A percentile compares a stretch with the other conserved stretches of the same genome.
phyloP scores from a whole-genome alignment of 805 yeast species.

The Candida oleophila region DNA sequence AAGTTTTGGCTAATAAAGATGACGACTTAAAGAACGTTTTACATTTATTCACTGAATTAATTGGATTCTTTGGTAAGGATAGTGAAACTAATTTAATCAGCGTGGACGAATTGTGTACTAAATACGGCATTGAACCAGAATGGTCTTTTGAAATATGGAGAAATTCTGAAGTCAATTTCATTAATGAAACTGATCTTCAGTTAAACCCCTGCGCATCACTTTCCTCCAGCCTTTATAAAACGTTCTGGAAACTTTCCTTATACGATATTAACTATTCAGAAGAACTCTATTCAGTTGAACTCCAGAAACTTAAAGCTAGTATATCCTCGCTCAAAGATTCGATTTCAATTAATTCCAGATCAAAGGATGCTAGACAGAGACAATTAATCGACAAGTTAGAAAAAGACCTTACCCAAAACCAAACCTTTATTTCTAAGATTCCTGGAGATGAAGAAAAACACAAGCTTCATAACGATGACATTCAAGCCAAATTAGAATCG shows the following conservation, averaged over 20 bases:
- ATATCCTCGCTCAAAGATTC: slow-evolving; percentile 36
- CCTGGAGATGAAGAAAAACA: slow-evolving; percentile 48
- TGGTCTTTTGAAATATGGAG: slow-evolving; percentile 87
- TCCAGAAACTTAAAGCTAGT: slow-evolving; percentile 35
- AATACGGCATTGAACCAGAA: slow-evolving; percentile 47
- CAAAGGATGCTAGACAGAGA: slow-evolving; percentile 18
- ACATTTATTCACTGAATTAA: slow-evolving; percentile 60
- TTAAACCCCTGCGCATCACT: neutral
- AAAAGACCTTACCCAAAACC: slow-evolving; percentile 22
- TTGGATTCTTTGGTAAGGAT: slow-evolving; percentile 47
- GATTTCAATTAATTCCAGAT: slow-evolving; percentile 25
- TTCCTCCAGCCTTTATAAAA: slow-evolving; percentile 40
- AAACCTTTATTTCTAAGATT: slow-evolving; percentile 22
- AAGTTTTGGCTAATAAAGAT: slow-evolving; percentile 65
- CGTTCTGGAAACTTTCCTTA: slow-evolving; percentile 73
- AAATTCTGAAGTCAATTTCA: slow-evolving; percentile 9
- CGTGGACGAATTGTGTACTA: slow-evolving; percentile 37
- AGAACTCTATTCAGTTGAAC: slow-evolving; percentile 49
- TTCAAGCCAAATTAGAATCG: slow-evolving; percentile 23
- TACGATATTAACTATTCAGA: slow-evolving; percentile 65
- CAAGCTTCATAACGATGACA: slow-evolving; percentile 31
- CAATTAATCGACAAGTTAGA: slow-evolving; percentile 20
- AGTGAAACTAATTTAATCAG: slow-evolving; percentile 34
- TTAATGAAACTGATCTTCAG: neutral
- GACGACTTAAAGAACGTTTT: slow-evolving; percentile 73